Base-by-base conservation (phyloP, 2,329 filamentous ascomycete genomes). In the Polychaeton citri region DNA sequence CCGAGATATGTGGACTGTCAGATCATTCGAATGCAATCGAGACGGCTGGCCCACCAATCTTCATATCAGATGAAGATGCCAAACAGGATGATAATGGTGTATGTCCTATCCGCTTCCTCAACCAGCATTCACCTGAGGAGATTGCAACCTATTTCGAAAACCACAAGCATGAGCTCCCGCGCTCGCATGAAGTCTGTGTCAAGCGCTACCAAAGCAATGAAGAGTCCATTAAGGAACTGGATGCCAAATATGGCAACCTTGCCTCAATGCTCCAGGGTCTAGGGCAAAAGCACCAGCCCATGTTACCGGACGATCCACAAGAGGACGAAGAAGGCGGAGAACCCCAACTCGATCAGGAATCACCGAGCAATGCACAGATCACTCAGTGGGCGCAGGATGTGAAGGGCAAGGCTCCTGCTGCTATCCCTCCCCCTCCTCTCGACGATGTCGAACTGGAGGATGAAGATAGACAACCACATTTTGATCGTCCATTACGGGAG, bases 251-350 rank as follows among this genome's bases (percentile, higher is more conserved):
- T 55, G 86, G 85, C 45, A 88, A 80, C 55, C 66, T 95, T 30
- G 85, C 84, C 47, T 92, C 76, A 61, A 95, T 96, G 88, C 92
- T 96, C 42, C 80, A 90, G 56, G 85, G 85, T 6, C 66, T 96
- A 26, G 83, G 86, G 33, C 74, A 79, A 44, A 84, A 92, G 48
- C 88, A 96, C 54, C 81, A 90, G 54, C 79, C 83, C 5, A 85
- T 90, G 74, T 65, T 95, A 19, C 82, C 82, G 1, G 66, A 71
- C 26, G 63, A 66, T 36, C 59, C 61, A 6, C 60, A 59, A 10
- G 60, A 62, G 10, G 63, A 66, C 4, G 69, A 72, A 43, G 64
- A 69, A 16, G 48, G 40, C 12, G 24, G 24, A 7, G 47, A 40
- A 19, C 53, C 45, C 19, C 52, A 50, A 35, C 53, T 51, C 24